Conservation (phyloP, 2,329 filamentous ascomycete genomes). For the Aplosporella prunicola region DNA sequence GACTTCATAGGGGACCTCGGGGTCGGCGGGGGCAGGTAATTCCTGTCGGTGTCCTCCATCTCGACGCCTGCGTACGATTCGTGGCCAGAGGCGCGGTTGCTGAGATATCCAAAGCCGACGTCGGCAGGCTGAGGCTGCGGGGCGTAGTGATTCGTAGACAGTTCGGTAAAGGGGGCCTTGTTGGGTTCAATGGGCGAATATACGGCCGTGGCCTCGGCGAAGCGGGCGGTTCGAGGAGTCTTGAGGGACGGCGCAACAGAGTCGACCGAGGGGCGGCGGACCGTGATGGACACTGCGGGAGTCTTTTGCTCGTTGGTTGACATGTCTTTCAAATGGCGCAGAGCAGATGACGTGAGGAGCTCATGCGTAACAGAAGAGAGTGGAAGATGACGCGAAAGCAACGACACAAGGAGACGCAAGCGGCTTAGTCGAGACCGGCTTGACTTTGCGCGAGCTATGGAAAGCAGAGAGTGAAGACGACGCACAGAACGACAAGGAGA, state of each 20-base stretch:
- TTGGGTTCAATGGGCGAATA: slow-evolving; percentile 60
- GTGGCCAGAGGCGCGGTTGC: slow-evolving; percentile 35
- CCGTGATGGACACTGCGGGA: slow-evolving; percentile 30
- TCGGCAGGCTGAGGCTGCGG: slow-evolving; percentile 67
- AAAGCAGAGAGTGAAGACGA: slow-evolving; percentile 22
- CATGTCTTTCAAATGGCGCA: slow-evolving; percentile 29
- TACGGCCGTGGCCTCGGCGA: slow-evolving; percentile 70
- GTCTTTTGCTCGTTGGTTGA: slow-evolving; percentile 37
- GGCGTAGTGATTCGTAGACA: slow-evolving; percentile 46
- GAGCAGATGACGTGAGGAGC: slow-evolving; percentile 21
- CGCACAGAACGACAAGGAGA: slow-evolving; percentile 29
- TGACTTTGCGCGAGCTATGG: slow-evolving; percentile 6
- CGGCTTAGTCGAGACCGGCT: slow-evolving; percentile 10
- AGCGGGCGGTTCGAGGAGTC: slow-evolving; percentile 64
- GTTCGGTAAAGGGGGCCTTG: slow-evolving; percentile 49
- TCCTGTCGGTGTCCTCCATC: slow-evolving; percentile 42
- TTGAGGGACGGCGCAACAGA: slow-evolving; percentile 41
- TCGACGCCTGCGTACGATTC: slow-evolving; percentile 36
- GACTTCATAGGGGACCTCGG: slow-evolving; percentile 60
- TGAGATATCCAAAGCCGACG: slow-evolving; percentile 87
- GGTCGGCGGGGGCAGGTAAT: slow-evolving; percentile 46
- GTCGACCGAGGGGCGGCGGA: slow-evolving; percentile 29
- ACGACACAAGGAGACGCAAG: slow-evolving; percentile 11
- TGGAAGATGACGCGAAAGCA: slow-evolving; percentile 10
- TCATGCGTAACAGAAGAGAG: slow-evolving; percentile 20